Conservation (phyloP, 345 rosid genomes). For the Excoecaria cochinchinensis region DNA sequence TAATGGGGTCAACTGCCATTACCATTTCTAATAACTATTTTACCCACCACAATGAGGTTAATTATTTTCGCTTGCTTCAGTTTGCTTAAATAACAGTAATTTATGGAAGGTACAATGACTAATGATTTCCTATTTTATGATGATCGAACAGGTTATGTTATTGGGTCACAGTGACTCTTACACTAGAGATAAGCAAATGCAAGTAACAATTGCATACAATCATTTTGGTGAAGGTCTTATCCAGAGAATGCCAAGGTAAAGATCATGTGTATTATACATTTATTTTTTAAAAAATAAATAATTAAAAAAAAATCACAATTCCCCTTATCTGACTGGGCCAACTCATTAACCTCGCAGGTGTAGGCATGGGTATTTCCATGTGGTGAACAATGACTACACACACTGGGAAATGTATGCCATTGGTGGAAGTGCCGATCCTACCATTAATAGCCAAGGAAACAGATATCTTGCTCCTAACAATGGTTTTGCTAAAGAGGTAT, state of each 20-base stretch:
- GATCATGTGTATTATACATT: not conserved
- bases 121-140: not conserved
- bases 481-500: slow-evolving; percentile 27
- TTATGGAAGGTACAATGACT: not conserved
- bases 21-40: slow-evolving; percentile 28
- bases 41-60: slow-evolving; percentile 31
- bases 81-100: not conserved
- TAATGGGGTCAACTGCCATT: slow-evolving; percentile 32
- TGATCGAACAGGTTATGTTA: slow-evolving; percentile 23
- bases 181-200: slow-evolving; percentile 27
- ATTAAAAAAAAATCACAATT: not conserved
- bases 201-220: slow-evolving; percentile 32
- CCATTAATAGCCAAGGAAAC: slow-evolving; percentile 31
- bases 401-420: slow-evolving; percentile 35
- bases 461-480: slow-evolving; percentile 27
- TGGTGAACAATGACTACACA: slow-evolving; percentile 30
- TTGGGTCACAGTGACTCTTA: slow-evolving; percentile 29
- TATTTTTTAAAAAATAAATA: not conserved
- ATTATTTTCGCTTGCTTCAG: not conserved
- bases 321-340: not conserved
- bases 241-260: slow-evolving; percentile 34
- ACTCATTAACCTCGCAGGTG: slow-evolving; percentile 17
- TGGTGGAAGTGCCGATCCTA: slow-evolving; percentile 29
- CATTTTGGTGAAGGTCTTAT: slow-evolving; percentile 31
- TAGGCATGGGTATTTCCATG: slow-evolving; percentile 31